Evolutionary conservation across 768 basidiomycete genomes (phyloP).

Genomic region (Rubroboletus satanas): DNA sequence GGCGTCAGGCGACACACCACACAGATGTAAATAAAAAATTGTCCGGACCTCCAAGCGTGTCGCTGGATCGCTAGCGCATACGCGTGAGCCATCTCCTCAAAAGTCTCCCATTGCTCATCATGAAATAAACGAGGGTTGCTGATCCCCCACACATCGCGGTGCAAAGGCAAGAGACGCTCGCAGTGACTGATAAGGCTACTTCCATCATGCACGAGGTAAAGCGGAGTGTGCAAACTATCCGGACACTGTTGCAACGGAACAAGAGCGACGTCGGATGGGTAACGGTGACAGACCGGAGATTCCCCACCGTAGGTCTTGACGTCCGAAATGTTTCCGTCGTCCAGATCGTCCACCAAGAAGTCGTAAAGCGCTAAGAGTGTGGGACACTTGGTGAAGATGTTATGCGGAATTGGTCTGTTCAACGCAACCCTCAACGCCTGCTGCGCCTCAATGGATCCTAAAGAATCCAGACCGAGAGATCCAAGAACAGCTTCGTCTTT

Average conservation of each 20-base stretch:
- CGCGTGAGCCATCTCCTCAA: conserved; percentile 49
- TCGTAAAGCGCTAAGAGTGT: conserved; percentile 32
- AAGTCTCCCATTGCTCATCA: conserved; percentile 43
- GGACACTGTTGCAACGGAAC: conserved; percentile 37
- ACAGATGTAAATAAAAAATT: not conserved
- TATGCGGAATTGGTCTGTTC: conserved; percentile 40
- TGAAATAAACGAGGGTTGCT: conserved; percentile 49
- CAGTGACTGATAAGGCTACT: conserved; percentile 58
- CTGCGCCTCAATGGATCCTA: conserved; percentile 59
- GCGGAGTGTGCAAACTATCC: conserved; percentile 31
- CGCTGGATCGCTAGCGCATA: conserved; percentile 44
- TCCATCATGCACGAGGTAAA: conserved; percentile 73
- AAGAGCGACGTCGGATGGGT: conserved; percentile 29
- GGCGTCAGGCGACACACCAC: not conserved
- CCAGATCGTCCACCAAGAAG: conserved; percentile 6
- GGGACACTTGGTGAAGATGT: conserved; percentile 39
- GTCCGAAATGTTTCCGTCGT: not conserved
- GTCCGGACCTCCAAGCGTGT: conserved; percentile 50
- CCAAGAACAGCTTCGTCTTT: conserved; percentile 45
- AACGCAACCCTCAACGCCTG: conserved; percentile 44
- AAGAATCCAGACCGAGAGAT: conserved; percentile 57
- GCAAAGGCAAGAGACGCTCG: conserved; percentile 42
- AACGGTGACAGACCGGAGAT: not conserved
- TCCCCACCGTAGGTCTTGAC: not conserved
- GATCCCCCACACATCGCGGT: conserved; percentile 58